phyloP scores from a whole-genome alignment of 495 filamentous ascomycete species.

The Penicillium pulvis region DNA sequence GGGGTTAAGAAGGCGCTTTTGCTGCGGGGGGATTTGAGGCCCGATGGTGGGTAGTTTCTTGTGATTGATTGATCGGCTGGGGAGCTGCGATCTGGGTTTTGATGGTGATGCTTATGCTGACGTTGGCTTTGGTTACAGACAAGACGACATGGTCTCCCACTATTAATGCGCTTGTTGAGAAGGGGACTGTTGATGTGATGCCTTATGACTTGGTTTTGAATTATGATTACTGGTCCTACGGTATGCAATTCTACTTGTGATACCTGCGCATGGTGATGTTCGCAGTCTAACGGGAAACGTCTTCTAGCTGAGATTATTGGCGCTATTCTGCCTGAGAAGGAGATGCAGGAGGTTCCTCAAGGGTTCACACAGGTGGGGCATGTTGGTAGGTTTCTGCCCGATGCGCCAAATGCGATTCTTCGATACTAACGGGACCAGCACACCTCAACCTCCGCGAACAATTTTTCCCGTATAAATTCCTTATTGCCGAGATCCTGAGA shows the following conservation, averaged over 20 bases:
- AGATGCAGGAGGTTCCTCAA: conserved; percentile 74
- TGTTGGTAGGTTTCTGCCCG: conserved; percentile 59
- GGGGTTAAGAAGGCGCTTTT: conserved; percentile 69
- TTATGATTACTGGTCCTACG: conserved; percentile 84
- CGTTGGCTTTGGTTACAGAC: conserved; percentile 51
- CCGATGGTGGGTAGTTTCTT: conserved; percentile 57
- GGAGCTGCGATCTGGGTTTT: conserved; percentile 12
- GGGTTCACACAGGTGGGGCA: conserved; percentile 89
- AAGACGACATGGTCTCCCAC: conserved; percentile 70
- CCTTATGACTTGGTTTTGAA: conserved; percentile 74
- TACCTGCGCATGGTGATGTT: neutral
- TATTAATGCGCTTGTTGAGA: conserved; percentile 67
- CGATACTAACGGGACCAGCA: conserved; percentile 41
- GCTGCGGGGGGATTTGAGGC: conserved; percentile 66
- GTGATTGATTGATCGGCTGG: neutral
- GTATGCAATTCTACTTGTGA: conserved; percentile 43
- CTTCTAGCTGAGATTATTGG: conserved; percentile 74
- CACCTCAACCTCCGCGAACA: conserved; percentile 87
- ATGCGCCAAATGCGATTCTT: neutral
- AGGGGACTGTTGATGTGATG: conserved; percentile 64
- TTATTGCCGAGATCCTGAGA: conserved; percentile 80
- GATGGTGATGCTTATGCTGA: conserved; percentile 50
- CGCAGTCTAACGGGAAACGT: neutral
- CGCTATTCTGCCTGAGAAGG: conserved; percentile 70
- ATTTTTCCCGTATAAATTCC: conserved; percentile 76